Conservation (phyloP, 2,329 filamentous ascomycete genomes). For the Penicillium palitans region DNA sequence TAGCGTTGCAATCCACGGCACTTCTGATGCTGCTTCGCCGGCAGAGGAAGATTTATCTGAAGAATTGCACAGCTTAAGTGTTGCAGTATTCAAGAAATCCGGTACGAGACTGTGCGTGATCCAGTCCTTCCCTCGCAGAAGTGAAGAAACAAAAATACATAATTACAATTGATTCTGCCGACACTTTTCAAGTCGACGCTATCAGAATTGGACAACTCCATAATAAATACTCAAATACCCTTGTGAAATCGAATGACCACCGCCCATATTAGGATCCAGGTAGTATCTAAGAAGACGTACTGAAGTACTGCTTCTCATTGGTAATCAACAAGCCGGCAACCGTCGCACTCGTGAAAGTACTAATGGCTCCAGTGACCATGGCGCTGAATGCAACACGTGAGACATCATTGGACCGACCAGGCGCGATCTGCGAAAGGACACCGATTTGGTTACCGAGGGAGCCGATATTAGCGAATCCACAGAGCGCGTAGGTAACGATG, state of each 20-base stretch:
- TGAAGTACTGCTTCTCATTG: slow-evolving; percentile 42
- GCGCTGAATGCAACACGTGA: slow-evolving; percentile 74
- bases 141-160: not conserved
- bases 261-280: not conserved
- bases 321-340: slow-evolving; percentile 75
- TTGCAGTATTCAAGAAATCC: too few relatives aligned
- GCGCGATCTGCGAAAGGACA: slow-evolving; percentile 78
- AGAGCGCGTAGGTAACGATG: slow-evolving; percentile 84
- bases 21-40: too few relatives aligned
- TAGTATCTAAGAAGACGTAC: not conserved
- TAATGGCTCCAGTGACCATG: slow-evolving; percentile 73
- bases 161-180: not conserved
- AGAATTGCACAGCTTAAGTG: too few relatives aligned
- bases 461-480: slow-evolving; percentile 80
- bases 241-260: not conserved
- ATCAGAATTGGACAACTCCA: too few relatives aligned
- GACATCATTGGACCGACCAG: slow-evolving; percentile 71
- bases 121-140: too few relatives aligned
- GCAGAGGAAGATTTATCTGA: too few relatives aligned
- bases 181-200: too few relatives aligned
- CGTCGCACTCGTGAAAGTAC: slow-evolving; percentile 74
- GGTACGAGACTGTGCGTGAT: too few relatives aligned
- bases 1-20: too few relatives aligned
- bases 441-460: slow-evolving; percentile 88
- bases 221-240: not conserved